Base-by-base conservation (phyloP, 306 rosid genomes). In the Acacia confusa region DNA sequence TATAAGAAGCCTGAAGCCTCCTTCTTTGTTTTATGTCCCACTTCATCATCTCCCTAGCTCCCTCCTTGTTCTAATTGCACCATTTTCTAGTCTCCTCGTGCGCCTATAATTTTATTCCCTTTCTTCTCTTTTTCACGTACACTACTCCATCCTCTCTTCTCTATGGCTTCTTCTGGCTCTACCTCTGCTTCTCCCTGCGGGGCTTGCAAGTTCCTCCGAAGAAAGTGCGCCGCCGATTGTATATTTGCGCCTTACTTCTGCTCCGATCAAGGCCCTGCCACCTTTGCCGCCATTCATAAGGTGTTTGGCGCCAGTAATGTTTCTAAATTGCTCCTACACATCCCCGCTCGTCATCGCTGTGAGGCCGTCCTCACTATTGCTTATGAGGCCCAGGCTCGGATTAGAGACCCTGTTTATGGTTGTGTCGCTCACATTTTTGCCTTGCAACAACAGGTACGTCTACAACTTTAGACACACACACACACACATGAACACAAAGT, bases 221-320 rank as follows among this genome's bases (percentile, higher is more conserved):
- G 99, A 58, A 96, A 94, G 87, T 96, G 99, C 50, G 94, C 96
- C 2, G 19, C 88, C 6, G 99, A 96, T 4, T 96, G 98, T 79
- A 80, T 96, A 30, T 96, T 96, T 82, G 99, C 98, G 7, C 99
- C 99, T 4, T 96, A 96, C 60, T 96, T 96, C 65, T 88, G 94
- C 88, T 89, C 92, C 0, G 99, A 96, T 48, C 97, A 90, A 85
- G 97, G 98, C 1, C 90, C 97, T 13, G 94, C 97, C 0, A 80
- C 94, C 58, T 96, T 96, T 78, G 98, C 98, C n/a, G 98, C 98
- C 66, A 94, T 96, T 4, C 99, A 96, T 78, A 96, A 96, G 80
- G 97, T 96, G 64, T 96, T 96, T 65, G 99, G 99, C 14, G 99
- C 98, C 3, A 96, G 99, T 74, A 96, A 96, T 63, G 98, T 96